Conservation (phyloP, 495 filamentous ascomycete species). For the Lophium mytilinum region DNA sequence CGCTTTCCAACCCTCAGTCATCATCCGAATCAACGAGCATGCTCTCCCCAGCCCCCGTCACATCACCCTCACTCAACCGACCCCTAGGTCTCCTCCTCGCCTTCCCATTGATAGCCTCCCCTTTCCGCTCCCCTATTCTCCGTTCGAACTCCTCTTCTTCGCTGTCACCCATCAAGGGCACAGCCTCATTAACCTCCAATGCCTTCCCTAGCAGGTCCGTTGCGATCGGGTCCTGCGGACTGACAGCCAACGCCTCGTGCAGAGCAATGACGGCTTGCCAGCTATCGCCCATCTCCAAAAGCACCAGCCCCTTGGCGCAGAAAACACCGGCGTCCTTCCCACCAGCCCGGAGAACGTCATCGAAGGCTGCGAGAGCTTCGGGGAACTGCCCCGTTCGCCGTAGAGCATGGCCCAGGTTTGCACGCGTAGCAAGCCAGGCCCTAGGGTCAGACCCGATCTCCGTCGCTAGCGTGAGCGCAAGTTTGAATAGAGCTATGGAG, state of each 20-base stretch:
- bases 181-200: constrained; percentile 29
- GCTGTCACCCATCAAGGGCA: constrained; percentile 17
- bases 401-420: constrained; percentile 82
- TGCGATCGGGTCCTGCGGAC: constrained; percentile 38
- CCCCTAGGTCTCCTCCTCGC: constrained; percentile 4
- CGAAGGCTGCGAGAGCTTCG: constrained; percentile 36
- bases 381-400: constrained; percentile 56
- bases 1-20: background rate
- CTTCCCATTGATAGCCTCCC: constrained; percentile 15
- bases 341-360: constrained; percentile 68
- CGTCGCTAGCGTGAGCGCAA: constrained; percentile 65
- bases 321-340: constrained; percentile 53
- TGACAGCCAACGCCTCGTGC: constrained; percentile 38
- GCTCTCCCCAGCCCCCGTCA: constrained; percentile 19
- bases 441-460: constrained; percentile 72
- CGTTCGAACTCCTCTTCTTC: constrained; percentile 26
- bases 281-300: constrained; percentile 33
- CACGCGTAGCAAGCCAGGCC: constrained; percentile 80
- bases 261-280: constrained; percentile 35
- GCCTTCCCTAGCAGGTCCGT: constrained; percentile 35
- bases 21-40: constrained; percentile 25
- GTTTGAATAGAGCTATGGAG: constrained; percentile 63
- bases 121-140: constrained; percentile 16
- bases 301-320: constrained; percentile 53
- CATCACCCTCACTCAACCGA: constrained; percentile 7